Percentiles rank a stretch among this genome's conserved stretches.
These are phyloP conservation scores for Capsella rubella DNA, from an alignment of 441 rosid species.

Conservation along the genomic window DNA sequence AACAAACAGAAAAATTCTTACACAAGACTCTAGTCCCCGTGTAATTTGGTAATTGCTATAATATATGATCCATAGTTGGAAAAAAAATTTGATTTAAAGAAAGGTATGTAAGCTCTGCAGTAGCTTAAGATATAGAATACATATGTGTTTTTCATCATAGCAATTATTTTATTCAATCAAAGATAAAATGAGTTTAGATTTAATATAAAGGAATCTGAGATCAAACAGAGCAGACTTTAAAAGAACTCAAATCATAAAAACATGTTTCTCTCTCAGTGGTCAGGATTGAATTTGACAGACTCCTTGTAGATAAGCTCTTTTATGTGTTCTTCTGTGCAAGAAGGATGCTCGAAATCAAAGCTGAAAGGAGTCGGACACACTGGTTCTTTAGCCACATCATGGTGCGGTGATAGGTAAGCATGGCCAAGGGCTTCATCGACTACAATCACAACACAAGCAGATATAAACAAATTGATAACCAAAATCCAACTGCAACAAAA, in stretches of 20 bases:
- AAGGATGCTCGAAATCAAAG: slow-evolving; percentile 93
- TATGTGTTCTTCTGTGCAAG: slow-evolving; percentile 93
- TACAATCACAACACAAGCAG: slow-evolving; percentile 46
- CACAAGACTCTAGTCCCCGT: too few species aligned
- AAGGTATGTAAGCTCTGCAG: slow-evolving; percentile 16
- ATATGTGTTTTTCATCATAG: slow-evolving; percentile 37
- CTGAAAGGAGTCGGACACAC: slow-evolving; percentile 82
- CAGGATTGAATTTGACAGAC: slow-evolving; percentile 85
- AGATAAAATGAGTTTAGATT: slow-evolving; percentile 34
- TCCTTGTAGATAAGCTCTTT: slow-evolving; percentile 96
- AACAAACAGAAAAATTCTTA: too few species aligned
- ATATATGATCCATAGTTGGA: background rate
- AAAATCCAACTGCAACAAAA: background rate
- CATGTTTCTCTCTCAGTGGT: slow-evolving; percentile 31
- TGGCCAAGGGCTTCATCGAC: slow-evolving; percentile 91
- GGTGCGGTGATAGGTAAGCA: slow-evolving; percentile 87
- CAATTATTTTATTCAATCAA: slow-evolving; percentile 37
- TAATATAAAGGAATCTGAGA: slow-evolving; percentile 27
- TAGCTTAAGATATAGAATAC: slow-evolving; percentile 10
- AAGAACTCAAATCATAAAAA: slow-evolving; percentile 16
- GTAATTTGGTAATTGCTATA: too few species aligned
- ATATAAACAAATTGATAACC: background rate
- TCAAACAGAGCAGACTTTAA: slow-evolving; percentile 15
- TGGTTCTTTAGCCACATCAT: slow-evolving; percentile 86
- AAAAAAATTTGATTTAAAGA: slow-evolving; percentile 17